Evolutionary conservation across 1,284 basidiomycete genomes (phyloP), one percentile per base, ranked within the genome.

Genomic region (Leccinum pachyderme): DNA sequence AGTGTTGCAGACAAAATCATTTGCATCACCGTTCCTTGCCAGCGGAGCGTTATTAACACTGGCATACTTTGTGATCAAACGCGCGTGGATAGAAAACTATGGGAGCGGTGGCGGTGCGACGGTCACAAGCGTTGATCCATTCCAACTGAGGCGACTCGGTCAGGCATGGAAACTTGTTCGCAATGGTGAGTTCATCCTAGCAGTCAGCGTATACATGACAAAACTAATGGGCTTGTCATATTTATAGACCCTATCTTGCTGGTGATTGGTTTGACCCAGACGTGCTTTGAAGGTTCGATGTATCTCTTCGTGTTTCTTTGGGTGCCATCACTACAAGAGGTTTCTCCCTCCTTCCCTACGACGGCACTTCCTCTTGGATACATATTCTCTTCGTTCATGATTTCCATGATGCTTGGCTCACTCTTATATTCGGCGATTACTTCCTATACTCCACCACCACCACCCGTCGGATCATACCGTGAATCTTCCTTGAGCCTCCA

Each of bases 271-370:
- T 72, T 88, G 51, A 84, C 83, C 0, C 87, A 89, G 66, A 89
- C 87, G 1, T 86, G 84, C 66, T 90, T 89, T 64, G 87, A 90
- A 64, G 87, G 87, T 1, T 87, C 85, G 6, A 87, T 90, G 87
- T 90, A 90, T 68, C 79, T 90, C 55, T 90, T 89, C 70, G 88
- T 90, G 60, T 90, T 90, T 73, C 76, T 87, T 58, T 90, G 87
- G 87, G 88, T 90, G 0, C 87, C 87, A 1, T 77, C 82, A 1
- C 73, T 90, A 8, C 86, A 89, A 70, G 83, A 87, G 65, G 73
- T 73, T n/a, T 75, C 82, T 12, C 52, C 59, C 12, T 62, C 70
- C 2, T 67, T 68, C 29, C 63, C 70, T 7, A 55, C 61, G 3
- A 57, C 59, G 3, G 56, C 70, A 6, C 80, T 88, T 11, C 87